Evolutionary conservation across 2,329 filamentous ascomycete species (phyloP), one percentile per base, ranked within the genome.

Genomic region (Pseudocercospora pini-densiflorae): DNA sequence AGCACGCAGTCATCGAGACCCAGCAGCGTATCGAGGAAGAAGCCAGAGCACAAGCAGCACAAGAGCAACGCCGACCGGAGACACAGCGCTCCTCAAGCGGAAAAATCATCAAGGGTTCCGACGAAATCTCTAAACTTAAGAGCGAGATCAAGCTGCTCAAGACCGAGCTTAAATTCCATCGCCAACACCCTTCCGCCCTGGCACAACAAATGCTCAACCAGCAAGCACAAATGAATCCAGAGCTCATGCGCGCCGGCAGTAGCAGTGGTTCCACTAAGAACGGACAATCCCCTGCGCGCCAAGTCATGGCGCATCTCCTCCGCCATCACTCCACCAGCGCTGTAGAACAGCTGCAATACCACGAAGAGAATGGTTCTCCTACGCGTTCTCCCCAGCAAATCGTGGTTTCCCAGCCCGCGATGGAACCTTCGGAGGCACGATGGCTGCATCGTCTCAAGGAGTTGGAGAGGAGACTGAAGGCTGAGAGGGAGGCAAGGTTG

Each of bases 381-480:
- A 62, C 59, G 2, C 64, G 63, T 14, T 36, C 66, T 33, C 63
- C 84, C 82, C 14, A 88, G 84, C 33, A 86, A 83, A 23, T 86
- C 83, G 66, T 76, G 0, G 71, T 74, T 27, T 66, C 64, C 2
- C 74, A 77, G 8, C 75, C 77, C 7, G 78, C 79, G 4, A 72
- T 80, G 29, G 79, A 82, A 59, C 81, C 82, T 1, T 84, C 83
- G 45, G 90, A 94, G 72, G 90, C 92, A 70, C 88, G 91, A 71
- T 97, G 93, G 92, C 89, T 96, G 70, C 87, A 97, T 69, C 84
- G 95, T 6, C 84, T 98, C 36, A 89, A 92, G 64, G 94, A 98
- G 76, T 83, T 98, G 72, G 95, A 99, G 82, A 87, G 90, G 71
- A 88, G 96, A 72, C 84, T 99, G 19, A 97, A 97, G 78, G 89